A percentile compares a stretch with the other conserved stretches of the same genome.
These are phyloP conservation scores for Buxus sempervirens DNA, from an alignment of 164 flowering plant species.

Conservation along the genomic window DNA sequence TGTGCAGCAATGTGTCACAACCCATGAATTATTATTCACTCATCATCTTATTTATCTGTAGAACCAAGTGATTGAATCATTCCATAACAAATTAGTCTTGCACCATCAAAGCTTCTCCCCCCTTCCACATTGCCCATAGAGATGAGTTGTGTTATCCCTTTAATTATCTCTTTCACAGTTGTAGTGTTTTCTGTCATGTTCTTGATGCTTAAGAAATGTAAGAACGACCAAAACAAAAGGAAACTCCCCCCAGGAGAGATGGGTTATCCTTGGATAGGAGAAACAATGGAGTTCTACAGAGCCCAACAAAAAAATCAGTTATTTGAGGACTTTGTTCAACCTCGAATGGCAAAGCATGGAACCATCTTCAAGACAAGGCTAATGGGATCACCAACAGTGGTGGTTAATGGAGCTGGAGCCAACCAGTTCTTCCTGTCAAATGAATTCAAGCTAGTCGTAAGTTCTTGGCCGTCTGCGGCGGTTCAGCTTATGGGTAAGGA, in stretches of 20 bases:
- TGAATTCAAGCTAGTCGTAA: constrained; percentile 75
- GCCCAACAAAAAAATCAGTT: constrained; percentile 49
- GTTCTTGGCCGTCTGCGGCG: constrained; percentile 72
- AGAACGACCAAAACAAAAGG: constrained; percentile 12
- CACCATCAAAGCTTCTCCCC: no score
- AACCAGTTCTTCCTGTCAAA: constrained; percentile 62
- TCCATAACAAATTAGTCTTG: no score
- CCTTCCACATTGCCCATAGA: constrained; percentile 14
- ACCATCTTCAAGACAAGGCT: constrained; percentile 60
- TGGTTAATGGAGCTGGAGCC: constrained; percentile 64
- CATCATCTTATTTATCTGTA: no score
- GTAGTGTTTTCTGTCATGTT: neutral
- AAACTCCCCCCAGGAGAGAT: constrained; percentile 61
- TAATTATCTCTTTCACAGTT: constrained; percentile 8
- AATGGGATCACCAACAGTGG: constrained; percentile 69
- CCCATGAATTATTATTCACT: no score
- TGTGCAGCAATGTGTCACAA: no score
- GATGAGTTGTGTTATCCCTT: constrained; percentile 4
- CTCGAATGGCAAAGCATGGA: constrained; percentile 48
- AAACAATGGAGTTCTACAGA: constrained; percentile 61
- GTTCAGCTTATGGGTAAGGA: constrained; percentile 70
- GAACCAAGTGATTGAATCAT: no score
- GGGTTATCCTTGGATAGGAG: constrained; percentile 81
- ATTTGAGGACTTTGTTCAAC: constrained; percentile 57
- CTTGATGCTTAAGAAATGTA: neutral